Conservation (phyloP, 2,329 filamentous ascomycete genomes). For the Diplocarpon mali region DNA sequence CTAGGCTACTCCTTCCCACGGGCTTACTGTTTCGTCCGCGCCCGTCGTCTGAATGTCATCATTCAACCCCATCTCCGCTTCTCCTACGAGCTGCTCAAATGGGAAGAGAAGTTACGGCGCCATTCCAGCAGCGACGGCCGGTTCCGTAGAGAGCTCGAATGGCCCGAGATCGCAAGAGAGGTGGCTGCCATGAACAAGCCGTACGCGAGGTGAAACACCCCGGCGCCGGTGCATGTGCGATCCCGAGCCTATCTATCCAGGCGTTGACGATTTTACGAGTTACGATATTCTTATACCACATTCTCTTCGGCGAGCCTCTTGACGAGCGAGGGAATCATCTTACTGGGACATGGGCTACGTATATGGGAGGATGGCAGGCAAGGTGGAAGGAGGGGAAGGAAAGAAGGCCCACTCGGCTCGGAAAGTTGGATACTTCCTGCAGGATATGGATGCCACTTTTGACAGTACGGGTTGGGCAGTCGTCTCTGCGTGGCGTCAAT, state of each 20-base stretch:
- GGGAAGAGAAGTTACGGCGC: conserved; percentile 68
- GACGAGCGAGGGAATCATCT: neutral
- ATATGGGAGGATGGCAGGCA: neutral
- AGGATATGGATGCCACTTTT: neutral
- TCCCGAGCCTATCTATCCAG: too few relatives aligned
- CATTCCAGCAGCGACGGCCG: conserved; percentile 26
- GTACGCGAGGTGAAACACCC: conserved; percentile 53
- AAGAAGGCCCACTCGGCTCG: too few relatives aligned
- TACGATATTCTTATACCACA: conserved; percentile 13
- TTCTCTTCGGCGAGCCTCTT: conserved; percentile 7
- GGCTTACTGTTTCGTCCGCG: conserved; percentile 93
- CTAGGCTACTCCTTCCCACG: conserved; percentile 73
- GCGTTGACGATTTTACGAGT: conserved; percentile 3
- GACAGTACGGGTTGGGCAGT: neutral
- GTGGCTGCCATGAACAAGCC: conserved; percentile 94
- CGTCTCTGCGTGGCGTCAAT: too few relatives aligned
- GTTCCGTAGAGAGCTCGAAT: conserved; percentile 59
- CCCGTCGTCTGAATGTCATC: conserved; percentile 87
- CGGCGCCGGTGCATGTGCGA: too few relatives aligned
- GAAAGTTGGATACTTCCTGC: neutral
- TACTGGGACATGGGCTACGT: neutral
- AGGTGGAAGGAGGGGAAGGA: too few relatives aligned
- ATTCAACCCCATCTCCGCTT: conserved; percentile 95
- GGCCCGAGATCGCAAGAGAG: conserved; percentile 77
- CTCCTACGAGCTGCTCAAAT: conserved; percentile 88